phyloP scores from a whole-genome alignment of 352 stramenopile genomes.

The Pelagophyceae sp. region DNA sequence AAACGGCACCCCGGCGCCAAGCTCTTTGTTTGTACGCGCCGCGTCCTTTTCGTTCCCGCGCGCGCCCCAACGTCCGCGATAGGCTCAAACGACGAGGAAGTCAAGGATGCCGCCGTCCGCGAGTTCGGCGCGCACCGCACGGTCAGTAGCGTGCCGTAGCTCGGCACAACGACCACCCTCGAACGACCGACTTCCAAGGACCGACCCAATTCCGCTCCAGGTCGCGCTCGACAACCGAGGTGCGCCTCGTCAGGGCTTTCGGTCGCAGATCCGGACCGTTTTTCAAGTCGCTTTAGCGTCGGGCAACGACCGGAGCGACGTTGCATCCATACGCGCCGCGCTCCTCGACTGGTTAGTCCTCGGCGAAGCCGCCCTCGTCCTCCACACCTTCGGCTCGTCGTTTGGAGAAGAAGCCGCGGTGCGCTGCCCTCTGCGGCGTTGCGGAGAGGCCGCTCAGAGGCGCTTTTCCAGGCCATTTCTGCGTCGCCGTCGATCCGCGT shows the following conservation, averaged over 20 bases:
- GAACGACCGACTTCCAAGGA: too few relatives aligned
- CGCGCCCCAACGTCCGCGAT: too few relatives aligned
- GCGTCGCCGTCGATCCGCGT: not conserved
- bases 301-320: not conserved
- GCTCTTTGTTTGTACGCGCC: not conserved
- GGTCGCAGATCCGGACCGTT: too few relatives aligned
- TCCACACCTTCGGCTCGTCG: constrained; percentile 9
- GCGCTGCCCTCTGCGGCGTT: too few relatives aligned
- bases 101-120: not conserved
- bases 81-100: not conserved
- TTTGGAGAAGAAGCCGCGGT: constrained; percentile 9
- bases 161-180: too few relatives aligned
- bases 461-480: too few relatives aligned
- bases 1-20: not conserved
- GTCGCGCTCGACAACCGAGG: not conserved
- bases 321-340: not conserved
- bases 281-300: too few relatives aligned
- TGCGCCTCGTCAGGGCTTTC: too few relatives aligned
- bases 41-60: too few relatives aligned
- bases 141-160: too few relatives aligned
- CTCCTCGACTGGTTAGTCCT: not conserved
- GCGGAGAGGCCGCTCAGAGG: too few relatives aligned
- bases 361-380: not conserved
- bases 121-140: not conserved
- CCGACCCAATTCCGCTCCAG: not conserved